These are phyloP conservation scores for Thozetella sp. DNA, from an alignment of 495 filamentous ascomycete species.

Conservation along the genomic window DNA sequence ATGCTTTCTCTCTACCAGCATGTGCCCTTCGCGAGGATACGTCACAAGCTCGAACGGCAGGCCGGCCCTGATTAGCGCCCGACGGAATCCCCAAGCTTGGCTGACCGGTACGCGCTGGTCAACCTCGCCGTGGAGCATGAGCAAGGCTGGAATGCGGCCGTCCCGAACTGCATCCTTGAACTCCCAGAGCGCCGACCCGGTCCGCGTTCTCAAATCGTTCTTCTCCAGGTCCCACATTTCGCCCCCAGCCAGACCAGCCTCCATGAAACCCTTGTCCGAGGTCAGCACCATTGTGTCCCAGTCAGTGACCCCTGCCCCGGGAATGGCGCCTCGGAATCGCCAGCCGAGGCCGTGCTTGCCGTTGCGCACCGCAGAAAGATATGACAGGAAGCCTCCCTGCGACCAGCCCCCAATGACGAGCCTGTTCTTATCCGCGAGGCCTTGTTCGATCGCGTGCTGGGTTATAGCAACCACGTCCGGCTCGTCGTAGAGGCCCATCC, in stretches of 20 bases:
- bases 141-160: not conserved
- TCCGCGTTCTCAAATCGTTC: not conserved
- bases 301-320: not conserved
- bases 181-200: not conserved
- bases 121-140: not conserved
- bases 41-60: not conserved
- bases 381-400: not conserved
- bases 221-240: not conserved
- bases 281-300: not conserved
- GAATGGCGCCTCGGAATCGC: not conserved
- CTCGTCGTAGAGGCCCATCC: not conserved
- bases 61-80: not conserved
- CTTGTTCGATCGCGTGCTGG: constrained; percentile 2
- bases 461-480: not conserved
- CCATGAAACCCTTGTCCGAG: not conserved
- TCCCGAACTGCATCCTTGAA: not conserved
- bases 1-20: not conserved
- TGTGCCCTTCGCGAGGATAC: not conserved
- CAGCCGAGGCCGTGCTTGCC: not conserved
- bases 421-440: constrained; percentile 9
- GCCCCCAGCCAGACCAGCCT: not conserved
- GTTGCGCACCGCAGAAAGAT: not conserved
- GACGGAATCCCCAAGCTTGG: not conserved
- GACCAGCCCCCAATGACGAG: constrained; percentile 4
- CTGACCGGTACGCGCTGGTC: not conserved